Evolutionary conservation across 2,329 filamentous ascomycete species (phyloP), one percentile per base, ranked within the genome.

Genomic region (Penicillium verrucosum): DNA sequence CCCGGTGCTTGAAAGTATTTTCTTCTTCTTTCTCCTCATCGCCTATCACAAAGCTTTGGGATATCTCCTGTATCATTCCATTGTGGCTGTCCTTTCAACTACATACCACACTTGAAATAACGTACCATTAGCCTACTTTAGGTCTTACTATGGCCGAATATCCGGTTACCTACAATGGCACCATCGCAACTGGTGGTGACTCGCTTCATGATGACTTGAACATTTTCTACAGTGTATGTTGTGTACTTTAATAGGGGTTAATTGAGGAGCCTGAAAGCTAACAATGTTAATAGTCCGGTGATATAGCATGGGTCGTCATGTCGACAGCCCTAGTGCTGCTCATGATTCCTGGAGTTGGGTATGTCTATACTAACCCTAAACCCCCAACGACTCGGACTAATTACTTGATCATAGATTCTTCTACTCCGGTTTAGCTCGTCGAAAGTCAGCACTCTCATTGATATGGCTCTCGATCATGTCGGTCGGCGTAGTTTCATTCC

Each of bases 331-430:
- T 96, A 47, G 91, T 96, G 56, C 80, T 96, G 65, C 85, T 96
- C 71, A 96, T 96, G 91, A 91, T 96, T 73, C 92, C 92, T 37
- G 92, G 92, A 56, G 91, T 96, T 69, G 92, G 84, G 82, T 85
- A 76, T 63, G 74, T 53, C 38, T 55, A 7, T n/a, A 34, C 40
- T 48, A 23, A 41, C 12, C 30, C 18, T 43, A 48, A 41, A n/a
- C 57, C 40, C 16, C 47, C 4, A 27, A 36, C 25, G 37, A 18
- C 37, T 42, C 6, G 49, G 2, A 42, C 56, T 55, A 55, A 60
- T 60, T 58, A 48, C 60, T 44, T 12, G 21, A 18, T 36, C 25
- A 16, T 62, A 85, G 90, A 51, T 94, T 96, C 82, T 96, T 96
- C 82, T 96, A 96, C 80, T 93, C 89, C 42, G 92, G 91, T 62